Base-by-base conservation (phyloP, 352 stramenopile species). In the Globisporangium cystogenes region DNA sequence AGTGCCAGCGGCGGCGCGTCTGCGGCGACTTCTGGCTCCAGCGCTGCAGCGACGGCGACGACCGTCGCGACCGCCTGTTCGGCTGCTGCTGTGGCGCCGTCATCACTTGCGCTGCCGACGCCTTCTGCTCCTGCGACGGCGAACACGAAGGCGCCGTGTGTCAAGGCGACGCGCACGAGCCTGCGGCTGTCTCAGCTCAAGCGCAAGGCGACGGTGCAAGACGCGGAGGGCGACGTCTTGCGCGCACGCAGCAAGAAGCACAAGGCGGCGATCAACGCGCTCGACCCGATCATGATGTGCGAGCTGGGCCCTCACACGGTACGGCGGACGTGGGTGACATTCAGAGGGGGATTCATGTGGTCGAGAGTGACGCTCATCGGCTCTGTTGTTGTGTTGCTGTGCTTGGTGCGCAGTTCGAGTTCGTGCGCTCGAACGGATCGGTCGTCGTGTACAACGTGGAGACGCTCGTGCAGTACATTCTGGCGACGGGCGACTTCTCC, bases 271-370 rank as follows among this genome's bases (percentile, higher is more conserved):
- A 78, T 85, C 33, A 95, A 94, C 60, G 82, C 79, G 23, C 64
- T 88, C 2, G 87, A 96, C 59, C 87, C 87, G 33, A 96, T 96
- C 54, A 93, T 96, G 85, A 64, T 96, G 48, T 77, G 74, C 16
- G 74, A 81, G 46, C 58, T 96, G 27, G 81, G 77, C 6, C 70
- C 70, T 23, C 67, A 95, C 53, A 93, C 81, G 73, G 82, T 93
- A 31, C 27, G 27, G 27, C 27, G 27, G 27, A 53, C 35, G 67
- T 67, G 8, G 24, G 41, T 31, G 20, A 33, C 27, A 23, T 40
- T 59, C 7, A 21, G 43, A 14, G 57, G 42, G 44, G 29, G 1
- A 10, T 47, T 26, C 49, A 69, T 64, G 58, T 45, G 63, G 20
- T 18, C 49, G 48, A 37, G 56, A 46, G 56, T 59, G 41, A 52